Evolutionary conservation across 2,329 filamentous ascomycete genomes (phyloP).

Genomic region (Penicillium sp.): DNA sequence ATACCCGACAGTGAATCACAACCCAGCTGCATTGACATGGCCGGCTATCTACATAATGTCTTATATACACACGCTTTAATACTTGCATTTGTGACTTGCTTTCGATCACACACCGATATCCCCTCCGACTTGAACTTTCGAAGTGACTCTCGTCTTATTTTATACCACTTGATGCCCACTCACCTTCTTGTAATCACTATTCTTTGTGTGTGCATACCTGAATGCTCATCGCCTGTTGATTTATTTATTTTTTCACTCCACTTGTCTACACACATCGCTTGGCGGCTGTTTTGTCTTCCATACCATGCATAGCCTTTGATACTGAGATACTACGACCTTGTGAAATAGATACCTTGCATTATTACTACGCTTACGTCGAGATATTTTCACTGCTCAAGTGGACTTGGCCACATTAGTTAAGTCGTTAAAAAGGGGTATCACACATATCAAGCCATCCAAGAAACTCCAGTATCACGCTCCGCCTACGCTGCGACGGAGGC

Average conservation of each 20-base stretch:
- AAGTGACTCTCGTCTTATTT: constrained; percentile 10
- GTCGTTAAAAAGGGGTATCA: constrained; percentile 12
- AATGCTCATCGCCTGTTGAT: neutral
- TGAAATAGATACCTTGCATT: constrained; percentile 23
- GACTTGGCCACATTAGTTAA: neutral
- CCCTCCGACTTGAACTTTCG: neutral
- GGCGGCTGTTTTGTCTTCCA: constrained; percentile 25
- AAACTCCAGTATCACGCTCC: neutral
- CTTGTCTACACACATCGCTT: constrained; percentile 27
- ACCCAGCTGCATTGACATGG: neutral
- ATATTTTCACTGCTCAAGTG: neutral
- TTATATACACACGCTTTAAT: neutral
- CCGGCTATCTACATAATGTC: neutral
- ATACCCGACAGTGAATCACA: neutral
- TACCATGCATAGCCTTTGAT: constrained; percentile 34
- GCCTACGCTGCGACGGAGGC: neutral
- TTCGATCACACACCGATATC: neutral
- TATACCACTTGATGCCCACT: constrained; percentile 13
- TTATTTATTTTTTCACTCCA: constrained; percentile 12
- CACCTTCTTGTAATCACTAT: constrained; percentile 27
- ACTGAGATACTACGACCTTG: constrained; percentile 16
- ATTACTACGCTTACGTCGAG: constrained; percentile 2
- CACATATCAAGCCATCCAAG: constrained; percentile 14
- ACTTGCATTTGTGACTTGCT: constrained; percentile 4
- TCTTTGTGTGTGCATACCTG: constrained; percentile 8